Evolutionary conservation across 192 early-diverging fungal species (phyloP).

Genomic region (Dimargaris xerosporica): DNA sequence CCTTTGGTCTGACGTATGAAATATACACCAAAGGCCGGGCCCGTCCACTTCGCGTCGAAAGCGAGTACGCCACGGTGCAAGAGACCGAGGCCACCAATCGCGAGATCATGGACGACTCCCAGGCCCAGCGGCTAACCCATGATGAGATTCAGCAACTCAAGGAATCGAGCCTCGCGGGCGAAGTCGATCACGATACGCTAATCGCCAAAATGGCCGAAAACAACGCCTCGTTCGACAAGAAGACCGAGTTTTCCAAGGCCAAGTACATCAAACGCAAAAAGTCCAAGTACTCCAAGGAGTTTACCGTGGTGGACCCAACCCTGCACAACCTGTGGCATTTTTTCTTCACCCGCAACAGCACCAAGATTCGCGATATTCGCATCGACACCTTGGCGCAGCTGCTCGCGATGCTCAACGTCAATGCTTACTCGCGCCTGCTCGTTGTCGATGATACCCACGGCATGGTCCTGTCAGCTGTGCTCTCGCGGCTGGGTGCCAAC

Average conservation of each 20-base stretch:
- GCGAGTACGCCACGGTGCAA: constrained; percentile 29
- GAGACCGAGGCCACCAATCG: constrained; percentile 70
- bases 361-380: constrained; percentile 58
- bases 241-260: constrained; percentile 89
- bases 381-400: constrained; percentile 88
- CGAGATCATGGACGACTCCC: constrained; percentile 55
- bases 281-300: constrained; percentile 72
- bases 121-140: constrained; percentile 62
- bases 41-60: constrained; percentile 18
- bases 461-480: constrained; percentile 59
- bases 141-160: constrained; percentile 77
- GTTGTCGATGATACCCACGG: constrained; percentile 89
- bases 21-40: constrained; percentile 46
- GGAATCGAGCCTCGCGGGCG: constrained; percentile 47
- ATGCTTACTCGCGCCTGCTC: constrained; percentile 45
- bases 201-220: constrained; percentile 69
- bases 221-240: constrained; percentile 72
- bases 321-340: constrained; percentile 60
- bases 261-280: constrained; percentile 87
- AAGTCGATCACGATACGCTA: constrained; percentile 47
- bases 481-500: constrained; percentile 49
- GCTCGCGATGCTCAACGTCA: constrained; percentile 68
- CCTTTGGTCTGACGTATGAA: constrained; percentile 73
- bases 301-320: constrained; percentile 62
- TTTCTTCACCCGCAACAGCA: constrained; percentile 60